Percentiles rank a stretch among this genome's conserved stretches.
Evolutionary conservation across 352 stramenopile species (phyloP).

Genomic region (Phytophthora sp.): DNA sequence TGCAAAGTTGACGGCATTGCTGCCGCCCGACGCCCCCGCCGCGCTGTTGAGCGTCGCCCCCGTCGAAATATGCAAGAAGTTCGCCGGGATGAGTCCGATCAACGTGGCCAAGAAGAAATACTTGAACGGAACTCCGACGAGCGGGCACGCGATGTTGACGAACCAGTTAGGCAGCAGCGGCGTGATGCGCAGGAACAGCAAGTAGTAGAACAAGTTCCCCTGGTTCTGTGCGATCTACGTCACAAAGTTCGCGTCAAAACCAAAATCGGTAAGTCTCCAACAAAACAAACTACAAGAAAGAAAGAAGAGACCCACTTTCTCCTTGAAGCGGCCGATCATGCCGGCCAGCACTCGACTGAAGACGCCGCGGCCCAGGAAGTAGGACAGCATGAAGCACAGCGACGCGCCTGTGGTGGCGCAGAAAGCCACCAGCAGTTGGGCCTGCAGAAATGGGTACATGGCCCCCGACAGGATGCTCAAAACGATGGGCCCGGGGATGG

Average conservation of each 20-base stretch:
- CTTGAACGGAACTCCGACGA: constrained; percentile 85
- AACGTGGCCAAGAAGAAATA: constrained; percentile 88
- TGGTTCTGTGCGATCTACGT: constrained; percentile 81
- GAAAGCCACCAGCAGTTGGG: constrained; percentile 82
- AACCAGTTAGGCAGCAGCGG: constrained; percentile 91
- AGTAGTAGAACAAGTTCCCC: constrained; percentile 88
- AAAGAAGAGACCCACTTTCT: constrained; percentile 49
- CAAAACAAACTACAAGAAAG: too few species aligned
- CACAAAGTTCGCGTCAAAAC: too few species aligned
- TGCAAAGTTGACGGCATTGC: constrained; percentile 81
- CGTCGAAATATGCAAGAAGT: constrained; percentile 88
- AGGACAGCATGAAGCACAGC: constrained; percentile 87
- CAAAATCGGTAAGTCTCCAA: not conserved
- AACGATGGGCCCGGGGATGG: constrained; percentile 87
- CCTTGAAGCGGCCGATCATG: constrained; percentile 84
- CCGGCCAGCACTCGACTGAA: constrained; percentile 70
- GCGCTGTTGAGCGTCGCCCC: constrained; percentile 81
- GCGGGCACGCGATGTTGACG: constrained; percentile 87
- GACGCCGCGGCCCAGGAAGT: constrained; percentile 78
- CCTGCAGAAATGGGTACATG: constrained; percentile 85
- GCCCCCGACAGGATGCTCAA: constrained; percentile 88
- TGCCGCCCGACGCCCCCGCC: constrained; percentile 53
- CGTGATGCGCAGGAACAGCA: constrained; percentile 90
- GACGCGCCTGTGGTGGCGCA: constrained; percentile 84
- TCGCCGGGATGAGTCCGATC: constrained; percentile 81